These are phyloP conservation scores for Nemania sp. DNA, from an alignment of 2,329 filamentous ascomycete genomes.

Conservation along the genomic window DNA sequence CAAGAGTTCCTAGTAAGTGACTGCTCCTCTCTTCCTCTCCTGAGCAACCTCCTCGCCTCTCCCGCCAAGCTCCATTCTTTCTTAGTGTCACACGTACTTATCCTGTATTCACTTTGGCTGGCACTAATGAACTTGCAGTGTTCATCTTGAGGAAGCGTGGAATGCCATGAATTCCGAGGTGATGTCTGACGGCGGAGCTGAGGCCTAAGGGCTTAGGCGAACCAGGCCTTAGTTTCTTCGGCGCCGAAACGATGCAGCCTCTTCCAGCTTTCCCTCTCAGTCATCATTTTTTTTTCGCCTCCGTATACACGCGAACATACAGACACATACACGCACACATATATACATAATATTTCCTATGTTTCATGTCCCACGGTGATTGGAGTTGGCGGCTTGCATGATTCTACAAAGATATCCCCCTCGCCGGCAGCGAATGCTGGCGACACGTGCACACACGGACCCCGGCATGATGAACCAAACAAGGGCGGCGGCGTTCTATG, in stretches of 20 bases:
- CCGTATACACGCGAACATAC: no score
- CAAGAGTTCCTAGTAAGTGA: constrained; percentile 57
- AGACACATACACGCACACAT: not conserved
- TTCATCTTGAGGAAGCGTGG: constrained; percentile 47
- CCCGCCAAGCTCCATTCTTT: not conserved
- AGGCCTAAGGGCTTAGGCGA: constrained; percentile 2
- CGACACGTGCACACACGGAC: constrained; percentile 20
- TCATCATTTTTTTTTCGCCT: not conserved
- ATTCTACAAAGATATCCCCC: constrained; percentile 34
- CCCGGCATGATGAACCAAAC: constrained; percentile 11
- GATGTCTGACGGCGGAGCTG: constrained; percentile 45
- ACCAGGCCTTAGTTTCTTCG: not conserved
- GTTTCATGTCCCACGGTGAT: constrained; percentile 12
- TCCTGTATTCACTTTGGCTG: constrained; percentile 7
- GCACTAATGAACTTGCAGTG: constrained; percentile 33
- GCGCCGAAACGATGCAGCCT: not conserved
- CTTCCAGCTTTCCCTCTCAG: not conserved
- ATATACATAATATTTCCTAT: not conserved
- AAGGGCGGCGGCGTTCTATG: constrained; percentile 25
- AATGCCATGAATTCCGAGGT: constrained; percentile 47
- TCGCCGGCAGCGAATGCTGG: constrained; percentile 19
- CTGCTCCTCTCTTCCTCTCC: not conserved
- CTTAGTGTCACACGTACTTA: not conserved
- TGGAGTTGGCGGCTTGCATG: constrained; percentile 32
- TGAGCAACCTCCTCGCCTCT: no score